These are phyloP conservation scores for Phanerochaete carnosa DNA, from an alignment of 768 basidiomycete genomes.

Conservation along the genomic window DNA sequence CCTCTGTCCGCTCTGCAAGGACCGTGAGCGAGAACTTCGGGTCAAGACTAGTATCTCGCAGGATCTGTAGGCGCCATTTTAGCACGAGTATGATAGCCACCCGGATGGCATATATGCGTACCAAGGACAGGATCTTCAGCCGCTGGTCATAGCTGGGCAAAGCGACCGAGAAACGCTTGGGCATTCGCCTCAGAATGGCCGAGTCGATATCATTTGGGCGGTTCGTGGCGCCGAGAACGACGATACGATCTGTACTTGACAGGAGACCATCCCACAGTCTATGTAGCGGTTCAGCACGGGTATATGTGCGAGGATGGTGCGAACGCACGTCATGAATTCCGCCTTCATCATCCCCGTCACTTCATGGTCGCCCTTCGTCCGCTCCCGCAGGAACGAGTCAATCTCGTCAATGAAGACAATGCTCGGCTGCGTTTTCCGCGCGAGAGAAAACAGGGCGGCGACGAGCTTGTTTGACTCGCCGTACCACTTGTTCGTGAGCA, in stretches of 20 bases:
- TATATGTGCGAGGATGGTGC: neutral
- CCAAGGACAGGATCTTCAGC: constrained; percentile 78
- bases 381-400: constrained; percentile 89
- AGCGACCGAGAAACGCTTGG: constrained; percentile 87
- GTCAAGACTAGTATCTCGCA: constrained; percentile 70
- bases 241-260: constrained; percentile 74
- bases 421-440: constrained; percentile 87
- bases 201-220: constrained; percentile 89
- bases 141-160: constrained; percentile 80
- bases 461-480: constrained; percentile 95
- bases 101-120: constrained; percentile 29
- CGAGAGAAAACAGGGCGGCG: constrained; percentile 89
- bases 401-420: constrained; percentile 99
- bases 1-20: constrained; percentile 69
- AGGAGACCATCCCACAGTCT: constrained; percentile 95
- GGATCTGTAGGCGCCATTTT: constrained; percentile 57
- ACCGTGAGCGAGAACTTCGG: constrained; percentile 55
- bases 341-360: constrained; percentile 99
- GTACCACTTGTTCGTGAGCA: constrained; percentile 80
- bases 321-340: constrained; percentile 83
- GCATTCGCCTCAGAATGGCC: constrained; percentile 93
- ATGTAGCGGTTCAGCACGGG: neutral
- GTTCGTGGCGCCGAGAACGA: constrained; percentile 95
- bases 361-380: constrained; percentile 89
- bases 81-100: neutral